These are phyloP conservation scores for Fusarium anthophilum DNA, from an alignment of 2,329 filamentous ascomycete genomes.

Conservation along the genomic window DNA sequence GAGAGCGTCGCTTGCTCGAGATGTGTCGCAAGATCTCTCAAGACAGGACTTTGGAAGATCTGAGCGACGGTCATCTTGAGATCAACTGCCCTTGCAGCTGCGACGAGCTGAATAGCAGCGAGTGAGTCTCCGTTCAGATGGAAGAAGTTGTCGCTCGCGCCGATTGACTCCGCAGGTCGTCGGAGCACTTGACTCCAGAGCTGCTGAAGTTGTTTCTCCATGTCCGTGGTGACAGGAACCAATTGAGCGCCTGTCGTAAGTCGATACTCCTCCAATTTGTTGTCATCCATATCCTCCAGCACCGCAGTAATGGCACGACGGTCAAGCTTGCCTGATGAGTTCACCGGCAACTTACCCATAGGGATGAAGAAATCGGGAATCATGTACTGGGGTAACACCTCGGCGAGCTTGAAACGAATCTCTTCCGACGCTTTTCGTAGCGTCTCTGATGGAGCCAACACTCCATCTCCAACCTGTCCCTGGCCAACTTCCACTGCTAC, in stretches of 20 bases:
- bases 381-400: not conserved
- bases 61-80: not conserved
- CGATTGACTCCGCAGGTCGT: not conserved
- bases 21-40: not conserved
- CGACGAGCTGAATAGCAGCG: not conserved
- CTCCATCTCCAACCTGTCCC: not conserved
- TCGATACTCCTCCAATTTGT: not conserved
- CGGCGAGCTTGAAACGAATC: not conserved
- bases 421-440: not conserved
- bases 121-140: not conserved
- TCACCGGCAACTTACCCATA: not conserved
- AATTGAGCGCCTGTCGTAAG: not conserved
- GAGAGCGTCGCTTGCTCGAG: fast-evolving
- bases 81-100: not conserved
- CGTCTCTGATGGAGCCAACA: not conserved
- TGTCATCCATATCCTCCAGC: not conserved
- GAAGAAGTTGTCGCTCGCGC: not conserved
- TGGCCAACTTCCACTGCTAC: not conserved
- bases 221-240: not conserved
- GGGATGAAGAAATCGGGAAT: not conserved
- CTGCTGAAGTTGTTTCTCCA: not conserved
- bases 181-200: not conserved
- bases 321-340: not conserved
- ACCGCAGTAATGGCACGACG: not conserved
- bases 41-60: not conserved